Evolutionary conservation across 2,329 filamentous ascomycete species (phyloP).

Genomic region (Aspergillus carbonarius): DNA sequence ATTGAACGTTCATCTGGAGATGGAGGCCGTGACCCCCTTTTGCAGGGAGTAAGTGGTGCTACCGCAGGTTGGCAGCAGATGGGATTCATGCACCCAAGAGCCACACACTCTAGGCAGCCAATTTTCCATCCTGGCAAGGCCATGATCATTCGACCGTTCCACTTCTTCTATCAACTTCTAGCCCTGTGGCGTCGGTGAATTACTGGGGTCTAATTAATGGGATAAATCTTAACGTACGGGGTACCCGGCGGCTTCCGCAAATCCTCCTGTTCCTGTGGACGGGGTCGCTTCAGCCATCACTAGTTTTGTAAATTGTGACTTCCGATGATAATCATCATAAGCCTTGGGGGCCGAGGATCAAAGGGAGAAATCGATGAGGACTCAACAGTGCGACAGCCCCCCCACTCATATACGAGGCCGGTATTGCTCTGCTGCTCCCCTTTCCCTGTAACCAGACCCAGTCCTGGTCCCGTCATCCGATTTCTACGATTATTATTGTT

Average conservation of each 20-base stretch:
- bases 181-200: not conserved
- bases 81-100: not conserved
- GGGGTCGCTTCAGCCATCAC: not conserved
- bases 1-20: too few relatives aligned
- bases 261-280: not conserved
- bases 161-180: not conserved
- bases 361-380: not conserved
- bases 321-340: not conserved
- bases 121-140: not conserved
- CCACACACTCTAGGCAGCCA: not conserved
- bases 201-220: not conserved
- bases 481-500: not conserved
- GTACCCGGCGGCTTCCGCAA: not conserved
- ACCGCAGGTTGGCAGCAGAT: not conserved
- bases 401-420: conserved; percentile 3
- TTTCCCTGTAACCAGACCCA: not conserved
- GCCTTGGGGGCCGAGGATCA: not conserved
- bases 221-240: not conserved
- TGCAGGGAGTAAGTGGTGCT: not conserved
- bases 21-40: not conserved
- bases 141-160: not conserved
- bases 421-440: not conserved
- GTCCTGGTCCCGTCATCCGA: not conserved
- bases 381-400: not conserved
- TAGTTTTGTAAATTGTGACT: not conserved